phyloP scores from a whole-genome alignment of 2,329 filamentous ascomycete genomes.

The Nemania bipapillata region DNA sequence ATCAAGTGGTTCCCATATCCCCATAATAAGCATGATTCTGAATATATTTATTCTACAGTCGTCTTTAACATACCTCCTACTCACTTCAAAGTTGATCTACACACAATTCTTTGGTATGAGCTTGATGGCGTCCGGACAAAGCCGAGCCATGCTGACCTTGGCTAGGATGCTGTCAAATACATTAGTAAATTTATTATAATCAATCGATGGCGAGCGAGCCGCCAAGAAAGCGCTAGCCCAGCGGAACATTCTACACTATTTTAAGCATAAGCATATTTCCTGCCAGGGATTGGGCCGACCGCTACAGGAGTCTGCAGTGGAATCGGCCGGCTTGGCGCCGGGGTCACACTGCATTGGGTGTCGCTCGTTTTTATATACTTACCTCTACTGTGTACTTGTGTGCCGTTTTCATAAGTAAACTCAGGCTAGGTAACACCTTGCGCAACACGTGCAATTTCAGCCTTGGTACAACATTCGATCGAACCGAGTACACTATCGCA shows the following conservation, averaged over 20 bases:
- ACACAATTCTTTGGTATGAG: neutral
- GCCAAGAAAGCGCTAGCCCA: constrained; percentile 29
- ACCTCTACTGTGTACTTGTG: neutral
- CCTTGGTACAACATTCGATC: constrained; percentile 27
- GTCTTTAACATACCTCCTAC: neutral
- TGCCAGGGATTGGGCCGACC: constrained; percentile 14
- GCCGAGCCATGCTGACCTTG: constrained; percentile 18
- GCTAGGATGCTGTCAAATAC: constrained; percentile 28
- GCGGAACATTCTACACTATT: constrained; percentile 32
- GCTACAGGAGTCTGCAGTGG: constrained; percentile 30
- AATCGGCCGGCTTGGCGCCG: constrained; percentile 33
- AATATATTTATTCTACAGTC: neutral
- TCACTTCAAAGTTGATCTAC: neutral
- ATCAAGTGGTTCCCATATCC: constrained; percentile 5
- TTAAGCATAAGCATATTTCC: constrained; percentile 35
- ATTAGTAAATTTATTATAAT: constrained; percentile 30
- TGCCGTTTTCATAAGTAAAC: neutral
- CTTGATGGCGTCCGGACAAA: constrained; percentile 3
- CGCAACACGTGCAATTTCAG: constrained; percentile 25
- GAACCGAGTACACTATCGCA: neutral
- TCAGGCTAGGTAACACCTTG: constrained; percentile 12
- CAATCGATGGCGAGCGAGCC: constrained; percentile 26
- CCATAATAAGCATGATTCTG: neutral
- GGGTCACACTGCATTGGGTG: constrained; percentile 10
- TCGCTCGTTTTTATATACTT: neutral